These are phyloP conservation scores for Bretziella fagacearum DNA, from an alignment of 2,329 filamentous ascomycete species.

Conservation along the genomic window DNA sequence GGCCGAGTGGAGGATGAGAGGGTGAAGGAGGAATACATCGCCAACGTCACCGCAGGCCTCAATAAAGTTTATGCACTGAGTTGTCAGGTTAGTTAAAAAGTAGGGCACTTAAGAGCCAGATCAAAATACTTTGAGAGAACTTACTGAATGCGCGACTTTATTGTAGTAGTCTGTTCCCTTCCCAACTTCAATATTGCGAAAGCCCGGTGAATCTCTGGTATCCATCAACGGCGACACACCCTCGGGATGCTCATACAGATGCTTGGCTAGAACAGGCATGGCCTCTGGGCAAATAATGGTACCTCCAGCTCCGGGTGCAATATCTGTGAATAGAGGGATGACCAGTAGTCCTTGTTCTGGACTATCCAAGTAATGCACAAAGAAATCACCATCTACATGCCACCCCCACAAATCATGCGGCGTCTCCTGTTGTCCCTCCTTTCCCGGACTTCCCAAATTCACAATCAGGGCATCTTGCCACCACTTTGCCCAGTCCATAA, in stretches of 20 bases:
- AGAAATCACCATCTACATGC: conserved; percentile 59
- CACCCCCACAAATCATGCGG: conserved; percentile 39
- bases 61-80: conserved; percentile 30
- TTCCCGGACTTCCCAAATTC: conserved; percentile 43
- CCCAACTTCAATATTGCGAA: conserved; percentile 22
- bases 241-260: conserved; percentile 43
- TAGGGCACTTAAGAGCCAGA: not conserved
- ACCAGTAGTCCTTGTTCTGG: conserved; percentile 52
- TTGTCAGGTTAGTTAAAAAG: not conserved
- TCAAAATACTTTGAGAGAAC: too few relatives aligned
- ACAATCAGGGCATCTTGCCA: conserved; percentile 55
- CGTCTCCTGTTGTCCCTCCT: conserved; percentile 31
- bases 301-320: conserved; percentile 41
- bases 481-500: conserved; percentile 30
- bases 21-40: conserved; percentile 42
- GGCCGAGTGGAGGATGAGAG: conserved; percentile 41
- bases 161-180: conserved; percentile 30
- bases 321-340: conserved; percentile 50
- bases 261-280: conserved; percentile 38
- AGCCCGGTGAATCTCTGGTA: conserved; percentile 33
- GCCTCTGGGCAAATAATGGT: conserved; percentile 47
- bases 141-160: conserved; percentile 20
- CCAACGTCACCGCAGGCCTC: conserved; percentile 37
- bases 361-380: conserved; percentile 54
- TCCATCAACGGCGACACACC: conserved; percentile 51